Conservation (phyloP, 73 alveolate species). For the Paramecium sexaurelia region DNA sequence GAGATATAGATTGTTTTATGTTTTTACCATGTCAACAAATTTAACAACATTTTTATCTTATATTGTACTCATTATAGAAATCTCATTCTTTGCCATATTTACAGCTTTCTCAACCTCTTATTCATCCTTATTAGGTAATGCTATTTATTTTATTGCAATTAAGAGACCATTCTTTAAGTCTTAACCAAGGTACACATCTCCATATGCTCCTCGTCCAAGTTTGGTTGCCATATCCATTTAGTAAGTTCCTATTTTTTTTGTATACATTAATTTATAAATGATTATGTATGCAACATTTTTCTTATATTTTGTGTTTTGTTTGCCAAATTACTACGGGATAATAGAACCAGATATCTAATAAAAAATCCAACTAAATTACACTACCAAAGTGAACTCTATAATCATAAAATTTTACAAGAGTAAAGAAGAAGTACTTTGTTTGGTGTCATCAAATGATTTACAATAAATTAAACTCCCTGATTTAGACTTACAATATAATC, state of each 20-base stretch:
- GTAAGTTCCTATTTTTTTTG: not conserved
- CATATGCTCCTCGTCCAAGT: slow-evolving; percentile 54
- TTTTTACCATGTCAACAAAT: slow-evolving; percentile 74
- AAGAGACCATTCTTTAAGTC: not conserved
- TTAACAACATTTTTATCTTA: slow-evolving; percentile 75
- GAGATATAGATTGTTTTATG: slow-evolving; percentile 74
- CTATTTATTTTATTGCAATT: not conserved
- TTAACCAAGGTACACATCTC: slow-evolving; percentile 39
- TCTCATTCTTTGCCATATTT: slow-evolving; percentile 66
- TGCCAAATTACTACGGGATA: not conserved
- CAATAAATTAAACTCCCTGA: not conserved
- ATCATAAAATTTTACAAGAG: not conserved
- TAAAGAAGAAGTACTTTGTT: not conserved
- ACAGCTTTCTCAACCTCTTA: not conserved
- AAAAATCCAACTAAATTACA: not conserved
- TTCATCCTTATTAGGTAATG: not conserved
- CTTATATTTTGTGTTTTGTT: not conserved
- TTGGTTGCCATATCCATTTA: not conserved
- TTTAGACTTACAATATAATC: not conserved
- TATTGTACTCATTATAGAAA: slow-evolving; percentile 65
- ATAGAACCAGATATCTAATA: not conserved
- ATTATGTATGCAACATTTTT: not conserved
- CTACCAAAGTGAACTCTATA: not conserved
- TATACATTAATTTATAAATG: not conserved
- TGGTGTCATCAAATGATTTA: not conserved